Base-by-base conservation (phyloP, 805 yeast species). In the Teunomyces stri region DNA sequence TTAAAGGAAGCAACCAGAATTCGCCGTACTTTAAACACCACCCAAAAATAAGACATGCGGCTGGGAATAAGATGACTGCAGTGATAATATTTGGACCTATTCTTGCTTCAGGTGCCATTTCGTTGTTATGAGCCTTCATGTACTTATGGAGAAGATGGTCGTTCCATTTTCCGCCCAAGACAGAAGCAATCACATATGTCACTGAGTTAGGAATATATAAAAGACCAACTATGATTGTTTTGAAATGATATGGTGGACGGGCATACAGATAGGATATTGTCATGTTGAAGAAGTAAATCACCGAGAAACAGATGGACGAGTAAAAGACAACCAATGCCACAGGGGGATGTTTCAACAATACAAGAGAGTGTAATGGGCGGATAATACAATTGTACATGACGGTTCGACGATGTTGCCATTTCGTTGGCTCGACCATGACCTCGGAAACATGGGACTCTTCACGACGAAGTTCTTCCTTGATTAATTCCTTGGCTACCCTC, bases 161-260 rank as follows among this genome's bases (percentile, higher is more conserved):
- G 45, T 82, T 82, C 86, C 92, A 89, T 51, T 74, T 75, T 3
- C 96, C 96, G 31, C 95, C 95, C 51, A 79, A 72, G n/a, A 89
- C 66, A 0, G 92, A 84, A 0, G 95, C 92, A 41, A 84, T 54
- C 31, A 89, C 65, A 59, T 88, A 89, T 0, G 91, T 80, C 21
- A 87, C 78, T 0, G 96, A 87, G 62, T 89, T 89, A 31, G 96
- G 96, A 29, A 89, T 81, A 67, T 87, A 89, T 47, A 87, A 74
- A 22, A 89, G 71, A 29, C 96, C 96, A 42, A 85, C 76, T 47
- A 83, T 73, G 42, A 87, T 65, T 0, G 87, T 66, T 29, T 72
- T 68, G 72, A 85, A 89, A 57, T 81, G 79, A 64, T 89, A 89
- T 3, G 96, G 96, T 0, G 68, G 64, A 16, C 75, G 58, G 0